Evolutionary conservation across 768 basidiomycete species (phyloP).

Genomic region (Coprinopsis strossmayeri): DNA sequence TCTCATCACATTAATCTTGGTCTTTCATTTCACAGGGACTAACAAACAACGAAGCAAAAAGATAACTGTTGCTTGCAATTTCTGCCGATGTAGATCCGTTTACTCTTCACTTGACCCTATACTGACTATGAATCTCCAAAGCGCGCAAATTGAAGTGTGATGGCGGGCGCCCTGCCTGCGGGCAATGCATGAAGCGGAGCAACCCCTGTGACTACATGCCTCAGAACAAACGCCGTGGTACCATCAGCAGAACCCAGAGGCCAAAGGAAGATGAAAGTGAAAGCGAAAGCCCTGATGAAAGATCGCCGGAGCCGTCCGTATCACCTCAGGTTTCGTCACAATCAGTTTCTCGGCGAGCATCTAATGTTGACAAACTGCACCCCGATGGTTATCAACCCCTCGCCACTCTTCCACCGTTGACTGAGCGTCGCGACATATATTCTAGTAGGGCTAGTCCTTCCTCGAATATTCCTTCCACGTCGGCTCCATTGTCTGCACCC

Average conservation of each 20-base stretch:
- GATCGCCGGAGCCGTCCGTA: conserved; percentile 48
- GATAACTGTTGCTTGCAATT: conserved; percentile 86
- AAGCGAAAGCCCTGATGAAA: conserved; percentile 57
- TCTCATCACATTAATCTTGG: background rate
- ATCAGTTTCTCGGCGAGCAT: conserved; percentile 40
- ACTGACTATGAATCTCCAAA: conserved; percentile 24
- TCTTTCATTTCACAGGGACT: conserved; percentile 19
- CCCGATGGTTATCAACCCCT: conserved; percentile 29
- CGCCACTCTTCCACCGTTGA: conserved; percentile 32
- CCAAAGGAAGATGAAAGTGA: conserved; percentile 59
- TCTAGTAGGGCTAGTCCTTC: conserved; percentile 2
- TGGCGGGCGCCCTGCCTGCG: conserved; percentile 76
- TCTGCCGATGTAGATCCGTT: conserved; percentile 71
- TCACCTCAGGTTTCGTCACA: conserved; percentile 51
- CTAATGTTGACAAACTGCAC: conserved; percentile 38
- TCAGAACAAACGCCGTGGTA: conserved; percentile 67
- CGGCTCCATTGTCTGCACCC: conserved; percentile 16
- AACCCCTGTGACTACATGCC: conserved; percentile 79
- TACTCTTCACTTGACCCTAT: conserved; percentile 10
- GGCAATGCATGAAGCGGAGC: conserved; percentile 74
- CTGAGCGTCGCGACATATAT: conserved; percentile 37
- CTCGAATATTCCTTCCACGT: conserved; percentile 11
- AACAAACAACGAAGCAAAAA: conserved; percentile 73
- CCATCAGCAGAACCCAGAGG: conserved; percentile 25
- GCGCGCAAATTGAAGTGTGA: conserved; percentile 88